A percentile compares a stretch with the other conserved stretches of the same genome.
Evolutionary conservation across 345 rosid genomes (phyloP).

Genomic region (Microcos paniculata): DNA sequence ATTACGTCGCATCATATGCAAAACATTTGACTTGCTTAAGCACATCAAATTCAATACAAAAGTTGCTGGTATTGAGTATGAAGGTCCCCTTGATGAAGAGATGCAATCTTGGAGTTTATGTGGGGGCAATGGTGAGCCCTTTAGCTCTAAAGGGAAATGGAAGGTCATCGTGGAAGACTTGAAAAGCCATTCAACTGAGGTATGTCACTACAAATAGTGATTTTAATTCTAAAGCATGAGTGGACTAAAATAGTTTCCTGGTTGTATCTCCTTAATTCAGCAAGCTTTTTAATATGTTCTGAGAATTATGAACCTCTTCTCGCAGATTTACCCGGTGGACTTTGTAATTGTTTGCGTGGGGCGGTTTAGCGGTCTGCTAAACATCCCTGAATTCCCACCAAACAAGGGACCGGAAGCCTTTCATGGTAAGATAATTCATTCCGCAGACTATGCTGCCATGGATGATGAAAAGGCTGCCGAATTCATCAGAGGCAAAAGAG

Average conservation of each 20-base stretch:
- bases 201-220: not conserved
- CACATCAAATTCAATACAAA: slow-evolving; percentile 29
- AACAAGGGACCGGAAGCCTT: slow-evolving; percentile 12
- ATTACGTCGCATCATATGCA: slow-evolving; percentile 28
- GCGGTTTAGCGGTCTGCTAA: slow-evolving; percentile 15
- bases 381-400: slow-evolving; percentile 15
- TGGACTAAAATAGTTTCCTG: not conserved
- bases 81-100: slow-evolving; percentile 22
- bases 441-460: slow-evolving; percentile 17
- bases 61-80: slow-evolving; percentile 20
- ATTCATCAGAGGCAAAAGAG: slow-evolving; percentile 10
- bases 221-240: too few relatives aligned
- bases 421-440: slow-evolving; percentile 12
- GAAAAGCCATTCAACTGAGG: slow-evolving; percentile 9
- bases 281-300: too few relatives aligned
- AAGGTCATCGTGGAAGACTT: slow-evolving; percentile 14
- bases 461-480: slow-evolving; percentile 11
- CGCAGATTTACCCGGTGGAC: slow-evolving; percentile 1
- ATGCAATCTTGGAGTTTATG: slow-evolving; percentile 28
- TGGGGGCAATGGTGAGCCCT: slow-evolving; percentile 28
- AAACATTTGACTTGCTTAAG: slow-evolving; percentile 27
- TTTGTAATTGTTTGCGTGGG: slow-evolving; percentile 21
- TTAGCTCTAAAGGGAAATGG: slow-evolving; percentile 26
- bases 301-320: not conserved
- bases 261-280: not conserved